Percentiles rank a stretch among this genome's conserved stretches.
These are phyloP conservation scores for Scutellaria barbata DNA, from an alignment of 257 asterid genomes.

Conservation along the genomic window DNA sequence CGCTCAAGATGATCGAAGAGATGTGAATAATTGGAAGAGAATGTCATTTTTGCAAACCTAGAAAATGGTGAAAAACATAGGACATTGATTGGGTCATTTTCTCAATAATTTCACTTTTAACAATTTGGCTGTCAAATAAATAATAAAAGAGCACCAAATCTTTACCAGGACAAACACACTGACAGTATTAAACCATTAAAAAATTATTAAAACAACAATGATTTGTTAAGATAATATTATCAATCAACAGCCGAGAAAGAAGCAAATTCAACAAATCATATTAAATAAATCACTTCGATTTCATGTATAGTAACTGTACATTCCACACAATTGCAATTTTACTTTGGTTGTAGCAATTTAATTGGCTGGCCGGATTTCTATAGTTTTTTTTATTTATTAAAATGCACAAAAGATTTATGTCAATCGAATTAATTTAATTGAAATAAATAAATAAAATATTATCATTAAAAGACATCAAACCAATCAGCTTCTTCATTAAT, in stretches of 20 bases:
- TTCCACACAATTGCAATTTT: neutral
- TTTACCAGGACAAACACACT: too few species aligned
- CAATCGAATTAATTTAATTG: conserved; percentile 24
- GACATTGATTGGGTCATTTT: too few species aligned
- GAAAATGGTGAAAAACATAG: too few species aligned
- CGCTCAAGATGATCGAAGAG: too few species aligned
- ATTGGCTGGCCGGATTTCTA: conserved; percentile 39
- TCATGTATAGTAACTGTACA: neutral
- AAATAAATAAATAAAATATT: neutral
- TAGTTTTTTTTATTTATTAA: neutral
- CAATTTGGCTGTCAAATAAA: too few species aligned
- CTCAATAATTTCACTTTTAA: too few species aligned
- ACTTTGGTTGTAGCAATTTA: neutral
- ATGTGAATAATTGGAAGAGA: too few species aligned
- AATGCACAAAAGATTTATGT: neutral
- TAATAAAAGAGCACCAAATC: too few species aligned
- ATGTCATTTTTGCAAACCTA: too few species aligned
- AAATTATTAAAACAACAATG: too few species aligned
- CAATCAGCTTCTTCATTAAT: conserved; percentile 24
- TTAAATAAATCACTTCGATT: neutral
- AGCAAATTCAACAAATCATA: conserved; percentile 25
- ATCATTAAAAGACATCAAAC: neutral
- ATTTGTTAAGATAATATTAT: neutral
- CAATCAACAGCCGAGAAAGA: conserved; percentile 21
- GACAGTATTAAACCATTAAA: too few species aligned